Base-by-base conservation (phyloP, 768 basidiomycete genomes). In the Butyriboletus loyo region DNA sequence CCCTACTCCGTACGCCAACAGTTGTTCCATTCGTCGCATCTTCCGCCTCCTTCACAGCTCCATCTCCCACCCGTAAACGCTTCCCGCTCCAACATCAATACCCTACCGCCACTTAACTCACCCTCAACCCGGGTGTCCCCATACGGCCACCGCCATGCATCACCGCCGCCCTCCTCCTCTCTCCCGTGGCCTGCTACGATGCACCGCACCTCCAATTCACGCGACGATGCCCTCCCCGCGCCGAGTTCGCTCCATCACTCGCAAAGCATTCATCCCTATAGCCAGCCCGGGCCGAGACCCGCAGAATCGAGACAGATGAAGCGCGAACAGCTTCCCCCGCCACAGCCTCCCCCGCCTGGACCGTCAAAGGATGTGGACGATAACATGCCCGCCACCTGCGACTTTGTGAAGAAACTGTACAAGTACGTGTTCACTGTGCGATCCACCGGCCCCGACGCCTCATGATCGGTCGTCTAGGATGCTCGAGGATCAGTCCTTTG, bases 381-480 rank as follows among this genome's bases (percentile, higher is more conserved):
- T 63, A 75, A 77, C 51, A 87, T 91, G 88, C 86, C 90, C 1
- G 82, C 87, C n/a, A 89, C 93, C 30, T 86, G 84, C 61, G 92
- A 95, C 72, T 96, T 96, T 67, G 92, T 95, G 59, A 94, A 94
- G 76, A 95, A 94, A 68, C 73, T 96, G 9, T 94, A 88, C 87
- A 90, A 88, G 92, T 93, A 39, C 55, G 80, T 72, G 1, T 42
- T 24, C 17, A 32, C 19, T 21, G 0, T 45, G 37, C 17, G n/a
- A 45, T 42, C 3, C 36, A 0, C 37, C 2, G 8, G 1, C n/a
- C 27, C 58, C 56, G 24, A 63, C n/a, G n/a, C n/a, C n/a, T 15
- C 43, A 6, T 13, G 6, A 39, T 52, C 41, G 5, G 4, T n/a
- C 28, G 39, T 11, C 61, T 28, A 94, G 92, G 67, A 95, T 95